These are phyloP conservation scores for Cymbopogon flexuosus DNA, from an alignment of 202 grass and related monocot genomes.

Conservation along the genomic window DNA sequence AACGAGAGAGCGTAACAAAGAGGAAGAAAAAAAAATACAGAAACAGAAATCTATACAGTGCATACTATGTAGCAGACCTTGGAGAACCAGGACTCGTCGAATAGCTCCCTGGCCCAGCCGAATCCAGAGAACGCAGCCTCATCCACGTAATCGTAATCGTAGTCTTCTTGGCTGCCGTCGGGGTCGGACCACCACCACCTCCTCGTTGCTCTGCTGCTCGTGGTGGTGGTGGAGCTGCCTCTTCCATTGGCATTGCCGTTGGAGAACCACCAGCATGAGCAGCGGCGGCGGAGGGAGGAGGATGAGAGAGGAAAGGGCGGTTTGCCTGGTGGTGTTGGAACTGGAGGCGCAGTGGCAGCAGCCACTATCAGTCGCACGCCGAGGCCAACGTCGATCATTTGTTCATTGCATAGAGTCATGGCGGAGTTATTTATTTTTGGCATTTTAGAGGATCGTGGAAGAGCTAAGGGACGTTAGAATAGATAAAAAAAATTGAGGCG, in stretches of 20 bases:
- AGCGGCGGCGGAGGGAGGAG: neutral
- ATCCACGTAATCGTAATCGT: neutral
- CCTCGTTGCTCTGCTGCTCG: neutral
- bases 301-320: neutral
- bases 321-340: neutral
- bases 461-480: too few species aligned
- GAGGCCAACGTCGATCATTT: neutral
- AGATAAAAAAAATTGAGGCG: too few species aligned
- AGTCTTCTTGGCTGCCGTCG: neutral
- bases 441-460: neutral
- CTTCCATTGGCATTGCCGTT: neutral
- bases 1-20: neutral
- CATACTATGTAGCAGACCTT: slow-evolving; percentile 23
- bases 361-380: neutral
- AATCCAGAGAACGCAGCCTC: neutral
- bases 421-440: neutral
- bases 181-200: slow-evolving; percentile 20
- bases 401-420: neutral
- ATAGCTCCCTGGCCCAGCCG: neutral
- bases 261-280: neutral
- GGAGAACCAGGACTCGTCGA: slow-evolving; percentile 33
- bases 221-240: neutral
- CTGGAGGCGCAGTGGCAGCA: neutral
- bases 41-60: too few species aligned
- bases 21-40: neutral